Percentiles rank a stretch among this genome's conserved stretches.
These are phyloP conservation scores for Penicillium paneum DNA, from an alignment of 2,329 filamentous ascomycete species.

Conservation along the genomic window DNA sequence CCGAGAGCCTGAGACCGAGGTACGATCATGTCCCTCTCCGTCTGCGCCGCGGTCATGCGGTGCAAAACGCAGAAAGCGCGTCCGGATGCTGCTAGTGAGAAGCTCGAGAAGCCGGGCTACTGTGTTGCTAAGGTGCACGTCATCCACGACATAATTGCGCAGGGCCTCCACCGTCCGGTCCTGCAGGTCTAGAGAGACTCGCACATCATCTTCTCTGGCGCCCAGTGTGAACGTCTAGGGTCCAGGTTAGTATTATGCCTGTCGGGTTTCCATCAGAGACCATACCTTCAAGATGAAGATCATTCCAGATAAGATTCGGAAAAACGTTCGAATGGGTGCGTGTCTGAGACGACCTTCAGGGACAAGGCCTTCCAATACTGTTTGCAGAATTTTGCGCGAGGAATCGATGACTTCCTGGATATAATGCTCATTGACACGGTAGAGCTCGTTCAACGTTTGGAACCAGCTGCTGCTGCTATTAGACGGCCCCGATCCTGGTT, in stretches of 20 bases:
- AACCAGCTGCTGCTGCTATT: conserved; percentile 36
- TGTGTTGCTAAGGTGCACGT: conserved; percentile 62
- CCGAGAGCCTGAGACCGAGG: conserved; percentile 34
- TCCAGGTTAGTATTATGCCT: neutral
- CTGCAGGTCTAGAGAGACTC: conserved; percentile 56
- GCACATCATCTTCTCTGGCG: conserved; percentile 60
- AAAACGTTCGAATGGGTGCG: conserved; percentile 62
- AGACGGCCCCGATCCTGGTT: conserved; percentile 26
- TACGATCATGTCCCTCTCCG: conserved; percentile 37
- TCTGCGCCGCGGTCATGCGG: conserved; percentile 49
- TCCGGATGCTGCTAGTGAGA: conserved; percentile 57
- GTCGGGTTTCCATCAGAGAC: neutral
- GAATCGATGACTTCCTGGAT: conserved; percentile 62
- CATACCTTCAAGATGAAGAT: conserved; percentile 62
- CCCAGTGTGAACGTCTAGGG: conserved; percentile 59
- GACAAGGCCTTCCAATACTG: conserved; percentile 58
- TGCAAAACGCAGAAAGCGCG: conserved; percentile 56
- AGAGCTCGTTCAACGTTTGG: conserved; percentile 44
- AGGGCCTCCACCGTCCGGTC: conserved; percentile 58
- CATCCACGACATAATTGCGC: conserved; percentile 60
- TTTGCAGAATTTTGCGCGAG: conserved; percentile 58
- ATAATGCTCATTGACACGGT: conserved; percentile 59
- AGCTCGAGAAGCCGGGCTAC: conserved; percentile 61
- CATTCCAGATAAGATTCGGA: conserved; percentile 62
- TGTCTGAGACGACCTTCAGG: conserved; percentile 59